Conservation (phyloP, 2,329 filamentous ascomycete species). For the Arthroderma uncinatum region DNA sequence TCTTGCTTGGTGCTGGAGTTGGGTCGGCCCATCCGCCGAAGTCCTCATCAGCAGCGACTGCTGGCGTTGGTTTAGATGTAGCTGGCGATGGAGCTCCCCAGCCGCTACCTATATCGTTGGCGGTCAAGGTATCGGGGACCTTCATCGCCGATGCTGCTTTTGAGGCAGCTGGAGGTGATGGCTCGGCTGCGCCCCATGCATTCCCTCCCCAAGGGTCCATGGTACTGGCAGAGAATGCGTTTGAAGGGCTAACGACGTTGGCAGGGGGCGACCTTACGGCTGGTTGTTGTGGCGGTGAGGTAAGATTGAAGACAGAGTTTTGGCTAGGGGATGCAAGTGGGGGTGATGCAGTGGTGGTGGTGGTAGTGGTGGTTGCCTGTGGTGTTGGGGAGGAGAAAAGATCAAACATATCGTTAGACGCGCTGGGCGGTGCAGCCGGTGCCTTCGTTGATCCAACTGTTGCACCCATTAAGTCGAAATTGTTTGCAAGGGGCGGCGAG, state of each 20-base stretch:
- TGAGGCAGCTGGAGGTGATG: conserved; percentile 41
- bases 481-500: not conserved
- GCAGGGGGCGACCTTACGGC: conserved; percentile 22
- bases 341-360: conserved; percentile 31
- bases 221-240: conserved; percentile 24
- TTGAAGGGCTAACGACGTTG: conserved; percentile 32
- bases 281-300: conserved; percentile 32
- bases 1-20: conserved; percentile 43
- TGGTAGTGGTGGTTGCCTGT: conserved; percentile 24
- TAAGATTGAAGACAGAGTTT: conserved; percentile 74
- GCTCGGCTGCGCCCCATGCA: conserved; percentile 63
- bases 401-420: conserved; percentile 73
- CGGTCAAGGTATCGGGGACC: conserved; percentile 38
- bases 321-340: conserved; percentile 32
- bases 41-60: conserved; percentile 80
- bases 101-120: conserved; percentile 55
- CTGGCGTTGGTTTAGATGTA: conserved; percentile 40
- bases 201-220: conserved; percentile 78
- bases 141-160: conserved; percentile 31
- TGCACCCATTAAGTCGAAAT: conserved; percentile 13
- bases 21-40: conserved; percentile 90
- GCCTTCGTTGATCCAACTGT: conserved; percentile 28
- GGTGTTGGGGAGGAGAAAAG: conserved; percentile 46
- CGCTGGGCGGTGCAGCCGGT: conserved; percentile 33
- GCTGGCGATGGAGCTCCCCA: conserved; percentile 40